Percentiles rank a stretch among this genome's conserved stretches.
These are phyloP conservation scores for Torrubiella hemipterigena DNA, from an alignment of 2,329 filamentous ascomycete genomes.

Conservation along the genomic window DNA sequence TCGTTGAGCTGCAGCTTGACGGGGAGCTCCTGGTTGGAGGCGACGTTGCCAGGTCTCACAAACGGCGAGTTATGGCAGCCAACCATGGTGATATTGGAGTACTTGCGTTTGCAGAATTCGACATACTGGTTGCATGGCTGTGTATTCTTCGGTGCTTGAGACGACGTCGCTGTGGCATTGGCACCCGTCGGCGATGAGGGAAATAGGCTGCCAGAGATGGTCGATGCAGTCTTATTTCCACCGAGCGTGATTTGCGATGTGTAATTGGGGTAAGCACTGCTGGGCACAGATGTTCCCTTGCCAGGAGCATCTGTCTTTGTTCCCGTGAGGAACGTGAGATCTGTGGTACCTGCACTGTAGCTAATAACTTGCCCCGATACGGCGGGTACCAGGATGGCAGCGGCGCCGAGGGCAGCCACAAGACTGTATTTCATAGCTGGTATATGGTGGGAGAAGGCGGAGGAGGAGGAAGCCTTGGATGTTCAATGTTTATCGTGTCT, in stretches of 20 bases:
- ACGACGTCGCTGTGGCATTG: conserved; percentile 18
- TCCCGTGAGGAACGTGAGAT: conserved; percentile 23
- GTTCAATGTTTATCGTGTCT: too few relatives aligned
- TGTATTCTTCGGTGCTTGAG: conserved; percentile 50
- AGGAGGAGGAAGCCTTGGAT: too few relatives aligned
- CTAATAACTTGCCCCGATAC: conserved; percentile 10
- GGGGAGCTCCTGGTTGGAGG: conserved; percentile 59
- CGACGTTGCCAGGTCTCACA: conserved; percentile 54
- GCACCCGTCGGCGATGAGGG: conserved; percentile 16
- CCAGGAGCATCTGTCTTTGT: conserved; percentile 24
- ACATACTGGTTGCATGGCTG: conserved; percentile 69
- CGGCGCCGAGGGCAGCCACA: background rate
- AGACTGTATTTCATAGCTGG: background rate
- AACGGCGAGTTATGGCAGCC: conserved; percentile 77
- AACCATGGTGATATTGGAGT: conserved; percentile 71
- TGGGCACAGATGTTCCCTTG: conserved; percentile 25
- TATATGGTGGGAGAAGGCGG: too few relatives aligned
- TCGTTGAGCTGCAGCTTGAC: conserved; percentile 67
- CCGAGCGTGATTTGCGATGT: conserved; percentile 29
- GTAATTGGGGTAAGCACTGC: conserved; percentile 31
- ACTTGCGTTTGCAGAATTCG: conserved; percentile 65
- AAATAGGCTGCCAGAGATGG: conserved; percentile 15
- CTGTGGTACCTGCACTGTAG: conserved; percentile 18
- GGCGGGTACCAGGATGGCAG: conserved; percentile 1
- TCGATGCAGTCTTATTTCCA: conserved; percentile 19